Conservation (phyloP, 768 basidiomycete species). For the Xerocomellus chrysenteron region DNA sequence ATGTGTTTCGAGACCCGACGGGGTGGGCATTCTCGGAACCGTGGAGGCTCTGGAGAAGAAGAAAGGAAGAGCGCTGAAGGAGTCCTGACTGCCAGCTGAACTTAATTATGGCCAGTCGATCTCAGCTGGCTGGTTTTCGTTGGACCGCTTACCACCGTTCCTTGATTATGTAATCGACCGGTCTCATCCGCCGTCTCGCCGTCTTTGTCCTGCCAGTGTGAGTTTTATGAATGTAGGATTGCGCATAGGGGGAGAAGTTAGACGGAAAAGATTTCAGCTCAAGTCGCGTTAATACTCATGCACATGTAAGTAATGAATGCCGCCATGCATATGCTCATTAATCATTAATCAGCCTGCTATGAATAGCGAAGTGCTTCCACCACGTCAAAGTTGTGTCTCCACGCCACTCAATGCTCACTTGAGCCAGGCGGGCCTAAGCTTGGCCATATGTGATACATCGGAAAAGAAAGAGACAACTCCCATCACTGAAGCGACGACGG, state of each 20-base stretch:
- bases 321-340: not conserved
- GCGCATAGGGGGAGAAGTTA: not conserved
- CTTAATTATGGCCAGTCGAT: not conserved
- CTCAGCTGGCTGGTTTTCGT: not conserved
- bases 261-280: not conserved
- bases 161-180: conserved; percentile 11
- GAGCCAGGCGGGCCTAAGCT: not conserved
- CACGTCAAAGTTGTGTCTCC: not conserved
- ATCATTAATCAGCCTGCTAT: not conserved
- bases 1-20: conserved; percentile 53
- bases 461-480: not conserved
- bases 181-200: not conserved
- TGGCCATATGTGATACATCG: not conserved
- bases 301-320: not conserved
- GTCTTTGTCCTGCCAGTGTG: not conserved
- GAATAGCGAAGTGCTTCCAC: not conserved
- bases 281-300: not conserved
- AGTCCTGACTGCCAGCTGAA: not conserved
- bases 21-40: conserved; percentile 31
- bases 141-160: not conserved
- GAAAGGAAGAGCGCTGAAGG: not conserved
- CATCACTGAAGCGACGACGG: not conserved
- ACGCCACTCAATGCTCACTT: not conserved
- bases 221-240: not conserved
- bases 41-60: conserved; percentile 1